Evolutionary conservation across 768 basidiomycete genomes (phyloP), one percentile per base, ranked within the genome.

Genomic region (Calocybe indica): DNA sequence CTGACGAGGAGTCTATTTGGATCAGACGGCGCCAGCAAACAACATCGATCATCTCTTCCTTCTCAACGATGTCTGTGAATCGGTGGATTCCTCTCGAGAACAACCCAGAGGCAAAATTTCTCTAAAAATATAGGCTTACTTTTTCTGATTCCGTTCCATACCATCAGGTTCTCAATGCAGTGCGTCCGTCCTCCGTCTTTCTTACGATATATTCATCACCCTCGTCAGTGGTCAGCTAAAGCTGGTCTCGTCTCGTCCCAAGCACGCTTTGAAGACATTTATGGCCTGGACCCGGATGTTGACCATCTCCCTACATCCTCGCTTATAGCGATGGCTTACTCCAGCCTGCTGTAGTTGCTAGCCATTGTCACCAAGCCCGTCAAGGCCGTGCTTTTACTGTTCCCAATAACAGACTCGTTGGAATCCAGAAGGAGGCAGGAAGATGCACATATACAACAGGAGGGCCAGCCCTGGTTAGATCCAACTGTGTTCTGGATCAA

Each of bases 51-150:
- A 22, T 22, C 22, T 22, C 22, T 22, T 22, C 22, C 22, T 22
- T 22, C 22, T 22, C 22, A 22, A 22, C 22, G 2, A 55, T 54
- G 51, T 36, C 53, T 37, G 38, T 48, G 30, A 42, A 38, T 28
- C 73, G 68, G 38, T 92, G 89, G 89, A 80, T 92, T 43, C 89
- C 89, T 6, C 72, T 91, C 9, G 89, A 92, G 66, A 82, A 83
- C 54, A 88, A 87, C 56, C 89, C 70, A 44, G 69, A 72, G 38
- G 70, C 69, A 51, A 15, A 13, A 6, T 10, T 22, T 6, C 12
- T 13, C 31, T 30, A 15, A 40, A 40, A 32, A 43, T 45, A 39
- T 53, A 37, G 14, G 1, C 46, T 9, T 15, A 5, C 37, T 11
- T 15, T 31, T 22, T 14, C 32, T 42, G 15, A 28, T 40, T 46